These are phyloP conservation scores for Agroathelia rolfsii DNA, from an alignment of 1,284 basidiomycete species.

Conservation along the genomic window DNA sequence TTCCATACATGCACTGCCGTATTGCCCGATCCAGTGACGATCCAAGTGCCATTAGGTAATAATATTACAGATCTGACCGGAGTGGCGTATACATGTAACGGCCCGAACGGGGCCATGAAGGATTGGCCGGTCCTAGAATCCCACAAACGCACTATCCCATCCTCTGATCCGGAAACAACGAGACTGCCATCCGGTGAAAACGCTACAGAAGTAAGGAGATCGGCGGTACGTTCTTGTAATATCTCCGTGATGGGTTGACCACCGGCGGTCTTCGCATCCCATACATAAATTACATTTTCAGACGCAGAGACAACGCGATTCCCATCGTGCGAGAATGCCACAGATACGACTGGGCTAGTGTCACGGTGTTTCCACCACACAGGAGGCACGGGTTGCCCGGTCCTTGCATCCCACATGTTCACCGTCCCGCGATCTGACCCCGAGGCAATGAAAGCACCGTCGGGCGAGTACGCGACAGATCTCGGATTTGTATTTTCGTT, in stretches of 20 bases:
- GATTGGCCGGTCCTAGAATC: constrained; percentile 1
- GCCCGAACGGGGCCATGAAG: neutral
- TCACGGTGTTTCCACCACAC: too few relatives aligned
- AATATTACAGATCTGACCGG: too few relatives aligned
- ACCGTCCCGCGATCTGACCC: constrained; percentile 10
- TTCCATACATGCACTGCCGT: too few relatives aligned
- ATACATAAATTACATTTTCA: constrained; percentile 7
- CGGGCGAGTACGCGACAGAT: constrained; percentile 5
- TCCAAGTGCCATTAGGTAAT: too few relatives aligned
- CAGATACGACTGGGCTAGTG: too few relatives aligned
- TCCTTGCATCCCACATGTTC: constrained; percentile 10
- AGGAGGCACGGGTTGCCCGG: neutral
- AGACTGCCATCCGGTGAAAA: constrained; percentile 7
- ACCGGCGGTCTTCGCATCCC: constrained; percentile 6
- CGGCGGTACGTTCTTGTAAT: constrained; percentile 6
- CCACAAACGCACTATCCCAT: constrained; percentile 5
- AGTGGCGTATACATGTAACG: too few relatives aligned
- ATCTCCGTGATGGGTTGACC: too few relatives aligned
- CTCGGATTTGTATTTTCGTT: constrained; percentile 6
- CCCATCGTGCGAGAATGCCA: too few relatives aligned
- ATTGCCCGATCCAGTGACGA: too few relatives aligned
- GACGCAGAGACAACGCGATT: constrained; percentile 9
- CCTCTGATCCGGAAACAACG: constrained; percentile 4
- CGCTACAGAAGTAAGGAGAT: constrained; percentile 2
- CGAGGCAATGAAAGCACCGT: constrained; percentile 5